These are phyloP conservation scores for Erythrobasidium yunnanense DNA, from an alignment of 768 basidiomycete genomes.

Conservation along the genomic window DNA sequence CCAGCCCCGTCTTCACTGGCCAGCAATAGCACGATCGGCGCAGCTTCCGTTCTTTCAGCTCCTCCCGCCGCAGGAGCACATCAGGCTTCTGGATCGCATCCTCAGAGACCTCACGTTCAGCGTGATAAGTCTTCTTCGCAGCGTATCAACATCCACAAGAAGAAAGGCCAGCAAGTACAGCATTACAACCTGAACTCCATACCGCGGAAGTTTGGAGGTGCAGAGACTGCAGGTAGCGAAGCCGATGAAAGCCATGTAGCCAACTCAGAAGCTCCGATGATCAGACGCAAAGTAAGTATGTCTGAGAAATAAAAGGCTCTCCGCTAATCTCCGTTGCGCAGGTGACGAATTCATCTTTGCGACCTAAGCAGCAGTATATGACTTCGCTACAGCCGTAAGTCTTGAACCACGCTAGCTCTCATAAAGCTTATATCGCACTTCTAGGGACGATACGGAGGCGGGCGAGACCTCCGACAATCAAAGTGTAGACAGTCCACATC, in stretches of 20 bases:
- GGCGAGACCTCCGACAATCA: neutral
- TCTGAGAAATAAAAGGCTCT: neutral
- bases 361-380: conserved; percentile 14
- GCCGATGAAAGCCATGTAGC: conserved; percentile 24
- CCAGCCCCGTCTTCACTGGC: conserved; percentile 18
- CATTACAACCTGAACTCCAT: neutral
- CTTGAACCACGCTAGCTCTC: neutral
- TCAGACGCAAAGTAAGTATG: conserved; percentile 4
- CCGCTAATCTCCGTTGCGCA: neutral
- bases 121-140: neutral
- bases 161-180: neutral
- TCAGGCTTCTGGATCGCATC: neutral
- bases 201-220: neutral
- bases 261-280: conserved; percentile 12
- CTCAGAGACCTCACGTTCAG: neutral
- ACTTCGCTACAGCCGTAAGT: conserved; percentile 17
- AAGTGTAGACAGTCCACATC: too few species aligned
- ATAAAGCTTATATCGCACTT: neutral
- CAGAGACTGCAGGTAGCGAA: conserved; percentile 17
- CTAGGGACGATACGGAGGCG: neutral
- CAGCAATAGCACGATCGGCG: conserved; percentile 14
- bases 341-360: neutral
- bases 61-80: too few species aligned
- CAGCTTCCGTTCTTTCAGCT: neutral
- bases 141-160: neutral